A percentile compares a stretch with the other conserved stretches of the same genome.
Conservation (phyloP, 1,284 basidiomycete species). For the Ganoderma boninense region DNA sequence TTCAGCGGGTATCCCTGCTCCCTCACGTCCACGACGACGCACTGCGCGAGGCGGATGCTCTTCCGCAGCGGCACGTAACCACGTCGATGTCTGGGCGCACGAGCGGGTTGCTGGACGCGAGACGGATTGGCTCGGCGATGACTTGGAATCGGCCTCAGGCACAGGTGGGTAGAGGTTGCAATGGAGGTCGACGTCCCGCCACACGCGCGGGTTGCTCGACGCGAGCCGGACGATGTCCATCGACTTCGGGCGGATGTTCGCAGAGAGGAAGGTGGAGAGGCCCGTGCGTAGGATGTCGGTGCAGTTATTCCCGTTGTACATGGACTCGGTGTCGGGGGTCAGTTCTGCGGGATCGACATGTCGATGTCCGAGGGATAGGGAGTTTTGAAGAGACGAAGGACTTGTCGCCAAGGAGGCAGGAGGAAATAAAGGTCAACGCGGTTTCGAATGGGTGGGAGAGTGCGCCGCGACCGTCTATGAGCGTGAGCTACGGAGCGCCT, state of each 20-base stretch:
- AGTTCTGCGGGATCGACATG: constrained; percentile 32
- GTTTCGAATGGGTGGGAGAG: constrained; percentile 42
- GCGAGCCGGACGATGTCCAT: constrained; percentile 44
- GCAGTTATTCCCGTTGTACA: constrained; percentile 37
- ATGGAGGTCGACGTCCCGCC: no score
- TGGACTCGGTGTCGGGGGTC: constrained; percentile 49
- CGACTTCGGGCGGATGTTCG: constrained; percentile 43
- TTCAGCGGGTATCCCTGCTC: constrained; percentile 42
- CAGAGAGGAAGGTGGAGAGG: constrained; percentile 41
- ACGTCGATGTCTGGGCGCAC: constrained; percentile 42
- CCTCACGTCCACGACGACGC: constrained; percentile 42
- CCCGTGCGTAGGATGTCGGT: constrained; percentile 33
- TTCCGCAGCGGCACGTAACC: constrained; percentile 36
- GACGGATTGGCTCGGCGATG: no score
- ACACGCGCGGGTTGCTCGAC: constrained; percentile 38
- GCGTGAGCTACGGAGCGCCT: no score
- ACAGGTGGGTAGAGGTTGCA: no score
- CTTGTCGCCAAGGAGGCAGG: constrained; percentile 36
- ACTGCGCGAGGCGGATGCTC: constrained; percentile 37
- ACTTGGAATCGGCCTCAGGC: no score
- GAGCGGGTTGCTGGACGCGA: no score
- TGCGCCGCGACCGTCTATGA: constrained; percentile 40
- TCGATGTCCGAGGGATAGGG: constrained; percentile 30
- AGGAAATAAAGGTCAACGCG: constrained; percentile 39
- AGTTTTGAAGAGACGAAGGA: constrained; percentile 3